These are phyloP conservation scores for Rosellinia necatrix DNA, from an alignment of 2,329 filamentous ascomycete genomes.

Conservation along the genomic window DNA sequence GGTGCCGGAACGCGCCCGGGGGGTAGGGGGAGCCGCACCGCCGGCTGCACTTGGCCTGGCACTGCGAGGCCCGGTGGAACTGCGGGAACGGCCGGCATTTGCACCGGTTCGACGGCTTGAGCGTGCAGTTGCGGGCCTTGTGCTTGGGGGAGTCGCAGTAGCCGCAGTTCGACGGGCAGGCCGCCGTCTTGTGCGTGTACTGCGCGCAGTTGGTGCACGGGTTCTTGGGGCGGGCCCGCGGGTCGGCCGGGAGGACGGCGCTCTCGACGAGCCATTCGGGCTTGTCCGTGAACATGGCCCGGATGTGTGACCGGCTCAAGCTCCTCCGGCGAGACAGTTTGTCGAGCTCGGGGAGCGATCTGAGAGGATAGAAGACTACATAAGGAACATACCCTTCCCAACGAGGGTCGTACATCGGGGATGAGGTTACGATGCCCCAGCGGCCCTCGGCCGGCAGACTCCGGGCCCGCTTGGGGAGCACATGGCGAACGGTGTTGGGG, in stretches of 20 bases:
- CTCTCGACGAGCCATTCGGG: slow-evolving; percentile 29
- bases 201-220: slow-evolving; percentile 41
- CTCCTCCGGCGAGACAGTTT: slow-evolving; percentile 42
- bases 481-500: slow-evolving; percentile 3
- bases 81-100: slow-evolving; percentile 47
- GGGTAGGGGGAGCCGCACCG: slow-evolving; percentile 36
- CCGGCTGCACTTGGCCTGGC: slow-evolving; percentile 42
- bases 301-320: slow-evolving; percentile 44
- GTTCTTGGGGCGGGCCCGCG: background rate
- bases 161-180: slow-evolving; percentile 41
- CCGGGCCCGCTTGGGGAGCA: slow-evolving; percentile 21
- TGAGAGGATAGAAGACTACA: slow-evolving; percentile 34
- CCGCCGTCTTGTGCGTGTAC: slow-evolving; percentile 31
- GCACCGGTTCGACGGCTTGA: slow-evolving; percentile 43
- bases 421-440: slow-evolving; percentile 21
- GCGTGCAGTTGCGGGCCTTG: slow-evolving; percentile 37
- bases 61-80: slow-evolving; percentile 41
- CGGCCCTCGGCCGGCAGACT: slow-evolving; percentile 27
- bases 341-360: slow-evolving; percentile 39
- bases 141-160: slow-evolving; percentile 43
- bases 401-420: background rate
- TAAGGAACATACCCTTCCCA: background rate
- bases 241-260: background rate
- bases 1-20: slow-evolving; percentile 38
- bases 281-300: slow-evolving; percentile 42